Evolutionary conservation across 495 filamentous ascomycete species (phyloP).

Genomic region (Hypoxylon rickii): DNA sequence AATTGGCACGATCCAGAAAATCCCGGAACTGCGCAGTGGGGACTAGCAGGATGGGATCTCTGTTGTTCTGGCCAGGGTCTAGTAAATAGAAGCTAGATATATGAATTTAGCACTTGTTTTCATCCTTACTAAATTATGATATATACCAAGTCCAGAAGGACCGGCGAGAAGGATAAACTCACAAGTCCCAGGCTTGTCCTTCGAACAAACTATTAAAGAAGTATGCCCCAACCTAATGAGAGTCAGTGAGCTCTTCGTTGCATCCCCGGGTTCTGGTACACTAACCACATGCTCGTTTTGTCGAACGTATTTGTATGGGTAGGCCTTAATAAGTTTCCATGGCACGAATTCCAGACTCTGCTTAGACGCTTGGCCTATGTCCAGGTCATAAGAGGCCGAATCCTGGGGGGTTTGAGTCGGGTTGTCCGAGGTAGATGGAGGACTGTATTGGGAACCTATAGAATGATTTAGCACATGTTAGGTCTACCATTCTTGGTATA

Average conservation of each 20-base stretch:
- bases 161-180: constrained; percentile 41
- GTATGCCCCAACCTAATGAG: constrained; percentile 60
- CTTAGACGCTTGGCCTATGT: constrained; percentile 33
- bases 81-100: constrained; percentile 67
- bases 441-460: not conserved
- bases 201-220: constrained; percentile 62
- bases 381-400: constrained; percentile 2
- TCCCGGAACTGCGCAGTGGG: constrained; percentile 63
- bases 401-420: not conserved
- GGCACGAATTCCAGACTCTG: constrained; percentile 57
- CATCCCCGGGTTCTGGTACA: not conserved
- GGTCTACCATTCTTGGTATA: too few relatives aligned
- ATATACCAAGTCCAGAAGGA: not conserved
- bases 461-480: too few relatives aligned
- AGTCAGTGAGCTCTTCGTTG: too few relatives aligned
- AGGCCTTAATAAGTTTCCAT: constrained; percentile 61
- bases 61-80: constrained; percentile 46
- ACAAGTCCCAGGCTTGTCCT: constrained; percentile 72
- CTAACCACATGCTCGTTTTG: constrained; percentile 50
- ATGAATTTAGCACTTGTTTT: not conserved
- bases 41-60: constrained; percentile 64
- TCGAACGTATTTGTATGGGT: constrained; percentile 62
- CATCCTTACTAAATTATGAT: not conserved
- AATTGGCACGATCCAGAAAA: constrained; percentile 65
- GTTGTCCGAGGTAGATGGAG: not conserved